A percentile compares a stretch with the other conserved stretches of the same genome.
These are phyloP conservation scores for Gremmenia infestans DNA, from an alignment of 2,329 filamentous ascomycete species.

Conservation along the genomic window DNA sequence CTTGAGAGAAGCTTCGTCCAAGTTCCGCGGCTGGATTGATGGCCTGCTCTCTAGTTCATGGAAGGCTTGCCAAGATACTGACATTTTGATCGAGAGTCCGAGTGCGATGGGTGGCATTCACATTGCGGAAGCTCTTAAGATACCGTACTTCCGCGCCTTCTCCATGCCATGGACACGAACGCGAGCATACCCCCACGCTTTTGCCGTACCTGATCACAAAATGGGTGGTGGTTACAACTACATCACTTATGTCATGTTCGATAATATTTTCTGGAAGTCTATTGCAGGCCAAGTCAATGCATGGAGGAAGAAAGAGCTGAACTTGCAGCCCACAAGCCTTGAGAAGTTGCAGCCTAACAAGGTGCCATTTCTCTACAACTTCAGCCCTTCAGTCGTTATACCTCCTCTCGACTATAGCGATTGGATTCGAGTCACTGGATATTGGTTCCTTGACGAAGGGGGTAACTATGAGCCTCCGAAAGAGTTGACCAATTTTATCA, in stretches of 20 bases:
- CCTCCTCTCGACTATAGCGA: slow-evolving; percentile 94
- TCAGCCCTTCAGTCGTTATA: slow-evolving; percentile 88
- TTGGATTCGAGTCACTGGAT: slow-evolving; percentile 95
- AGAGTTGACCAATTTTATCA: slow-evolving; percentile 76
- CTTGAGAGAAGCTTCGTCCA: slow-evolving; percentile 76
- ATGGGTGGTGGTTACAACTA: slow-evolving; percentile 95
- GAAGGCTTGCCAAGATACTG: slow-evolving; percentile 76
- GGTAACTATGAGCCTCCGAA: slow-evolving; percentile 65
- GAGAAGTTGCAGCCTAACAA: slow-evolving; percentile 95
- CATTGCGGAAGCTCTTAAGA: slow-evolving; percentile 85
- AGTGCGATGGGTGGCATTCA: slow-evolving; percentile 98
- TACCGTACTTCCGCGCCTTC: slow-evolving; percentile 96
- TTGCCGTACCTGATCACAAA: slow-evolving; percentile 86
- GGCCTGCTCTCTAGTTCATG: slow-evolving; percentile 78
- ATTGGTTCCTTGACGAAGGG: slow-evolving; percentile 91
- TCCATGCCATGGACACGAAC: slow-evolving; percentile 99
- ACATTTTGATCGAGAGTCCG: slow-evolving; percentile 90
- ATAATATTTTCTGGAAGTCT: slow-evolving; percentile 93
- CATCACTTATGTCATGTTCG: slow-evolving; percentile 92
- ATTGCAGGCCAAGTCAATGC: slow-evolving; percentile 87
- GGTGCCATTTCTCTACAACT: slow-evolving; percentile 98
- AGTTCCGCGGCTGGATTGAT: slow-evolving; percentile 94
- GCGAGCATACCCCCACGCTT: slow-evolving; percentile 91
- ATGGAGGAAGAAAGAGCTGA: slow-evolving; percentile 80
- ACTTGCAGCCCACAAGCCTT: slow-evolving; percentile 72